Conservation (phyloP, 2,329 filamentous ascomycete species). For the Penicillium hesseltinei region DNA sequence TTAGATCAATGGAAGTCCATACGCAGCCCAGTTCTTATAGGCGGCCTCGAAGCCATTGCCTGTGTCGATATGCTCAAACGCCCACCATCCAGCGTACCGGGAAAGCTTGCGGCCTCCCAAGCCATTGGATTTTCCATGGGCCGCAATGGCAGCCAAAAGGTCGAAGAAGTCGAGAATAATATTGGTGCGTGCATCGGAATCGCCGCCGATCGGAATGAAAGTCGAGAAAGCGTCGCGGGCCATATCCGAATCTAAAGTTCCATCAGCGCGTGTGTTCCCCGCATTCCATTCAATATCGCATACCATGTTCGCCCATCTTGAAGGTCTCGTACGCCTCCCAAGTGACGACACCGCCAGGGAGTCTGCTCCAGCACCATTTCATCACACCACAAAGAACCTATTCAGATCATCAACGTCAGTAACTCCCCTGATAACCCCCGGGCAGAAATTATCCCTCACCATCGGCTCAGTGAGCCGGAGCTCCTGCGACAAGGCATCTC, state of each 20-base stretch:
- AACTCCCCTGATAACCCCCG: neutral
- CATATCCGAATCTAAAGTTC: slow-evolving; percentile 73
- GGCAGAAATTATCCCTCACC: slow-evolving; percentile 54
- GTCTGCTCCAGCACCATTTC: slow-evolving; percentile 97
- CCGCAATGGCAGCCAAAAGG: slow-evolving; percentile 82
- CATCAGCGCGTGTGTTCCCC: slow-evolving; percentile 22
- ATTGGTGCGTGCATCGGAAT: slow-evolving; percentile 76
- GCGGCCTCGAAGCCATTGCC: slow-evolving; percentile 92
- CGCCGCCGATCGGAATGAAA: slow-evolving; percentile 91
- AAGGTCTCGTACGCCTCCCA: slow-evolving; percentile 98
- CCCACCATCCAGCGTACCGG: slow-evolving; percentile 96
- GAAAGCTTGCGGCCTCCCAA: slow-evolving; percentile 91
- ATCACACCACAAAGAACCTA: slow-evolving; percentile 89
- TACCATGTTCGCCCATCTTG: slow-evolving; percentile 89
- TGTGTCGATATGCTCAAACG: slow-evolving; percentile 84
- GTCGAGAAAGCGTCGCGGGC: slow-evolving; percentile 92
- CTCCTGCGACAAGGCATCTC: slow-evolving; percentile 75
- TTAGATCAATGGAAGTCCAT: slow-evolving; percentile 31
- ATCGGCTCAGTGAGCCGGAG: slow-evolving; percentile 89
- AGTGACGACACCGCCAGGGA: slow-evolving; percentile 86
- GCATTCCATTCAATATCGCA: neutral
- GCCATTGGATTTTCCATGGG: slow-evolving; percentile 89
- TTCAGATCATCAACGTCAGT: neutral
- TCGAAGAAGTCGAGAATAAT: slow-evolving; percentile 98
- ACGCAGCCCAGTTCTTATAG: slow-evolving; percentile 85